Conservation (phyloP, 164 flowering plant species). For the Saururus chinensis region DNA sequence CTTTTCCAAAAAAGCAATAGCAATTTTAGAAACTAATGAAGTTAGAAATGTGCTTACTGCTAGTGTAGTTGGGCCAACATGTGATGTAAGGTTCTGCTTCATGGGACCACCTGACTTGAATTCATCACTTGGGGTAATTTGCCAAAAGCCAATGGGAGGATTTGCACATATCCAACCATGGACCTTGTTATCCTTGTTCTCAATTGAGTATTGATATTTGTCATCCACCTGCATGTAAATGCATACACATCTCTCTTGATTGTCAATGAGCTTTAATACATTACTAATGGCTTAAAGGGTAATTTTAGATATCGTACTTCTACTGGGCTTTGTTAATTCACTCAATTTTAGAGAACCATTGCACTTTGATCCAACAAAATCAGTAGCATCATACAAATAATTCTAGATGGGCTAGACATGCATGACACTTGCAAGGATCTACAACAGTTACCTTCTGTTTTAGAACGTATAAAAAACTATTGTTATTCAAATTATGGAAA, state of each 20-base stretch:
- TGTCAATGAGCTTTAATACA: not conserved
- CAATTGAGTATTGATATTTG: constrained; percentile 80
- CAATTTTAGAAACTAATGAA: too few species aligned
- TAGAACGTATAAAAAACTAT: too few species aligned
- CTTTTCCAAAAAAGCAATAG: not conserved
- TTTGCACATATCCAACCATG: constrained; percentile 78
- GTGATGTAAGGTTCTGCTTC: constrained; percentile 84
- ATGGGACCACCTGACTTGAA: constrained; percentile 83
- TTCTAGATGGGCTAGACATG: too few species aligned
- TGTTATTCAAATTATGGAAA: too few species aligned
- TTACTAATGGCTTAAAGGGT: too few species aligned
- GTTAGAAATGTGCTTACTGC: constrained; percentile 40
- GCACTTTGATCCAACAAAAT: too few species aligned
- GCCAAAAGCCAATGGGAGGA: constrained; percentile 77
- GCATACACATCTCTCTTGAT: not conserved
- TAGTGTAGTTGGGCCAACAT: constrained; percentile 76
- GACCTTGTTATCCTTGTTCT: constrained; percentile 49
- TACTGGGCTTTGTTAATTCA: not conserved
- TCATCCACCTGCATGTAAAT: constrained; percentile 66
- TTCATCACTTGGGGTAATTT: constrained; percentile 78
- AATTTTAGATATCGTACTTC: not conserved
- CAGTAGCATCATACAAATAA: too few species aligned
- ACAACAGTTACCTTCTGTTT: too few species aligned
- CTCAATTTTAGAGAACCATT: not conserved
- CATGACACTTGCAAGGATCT: too few species aligned